These are phyloP conservation scores for Graphilbum ipis-grandicollis DNA, from an alignment of 2,329 filamentous ascomycete species.

Conservation along the genomic window DNA sequence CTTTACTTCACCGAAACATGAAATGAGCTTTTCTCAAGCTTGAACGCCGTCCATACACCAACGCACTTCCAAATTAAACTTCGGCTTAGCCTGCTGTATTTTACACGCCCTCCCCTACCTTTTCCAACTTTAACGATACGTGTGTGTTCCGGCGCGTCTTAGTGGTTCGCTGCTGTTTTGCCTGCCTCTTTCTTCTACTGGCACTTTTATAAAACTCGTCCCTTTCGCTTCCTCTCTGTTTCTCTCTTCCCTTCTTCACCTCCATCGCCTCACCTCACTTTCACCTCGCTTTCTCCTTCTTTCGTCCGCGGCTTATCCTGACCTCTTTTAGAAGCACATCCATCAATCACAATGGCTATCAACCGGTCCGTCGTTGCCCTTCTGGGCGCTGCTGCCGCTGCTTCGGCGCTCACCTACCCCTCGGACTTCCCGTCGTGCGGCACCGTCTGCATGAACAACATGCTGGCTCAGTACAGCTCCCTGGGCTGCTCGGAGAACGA, in stretches of 20 bases:
- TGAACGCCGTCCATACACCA: not conserved
- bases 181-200: too few species aligned
- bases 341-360: slow-evolving; percentile 29
- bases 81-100: slow-evolving; percentile 13
- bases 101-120: not conserved
- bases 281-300: too few species aligned
- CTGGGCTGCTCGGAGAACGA: slow-evolving; percentile 28
- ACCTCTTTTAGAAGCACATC: too few species aligned
- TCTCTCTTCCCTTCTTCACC: too few species aligned
- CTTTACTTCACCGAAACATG: not conserved
- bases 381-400: slow-evolving; percentile 19
- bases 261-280: too few species aligned
- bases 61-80: not conserved
- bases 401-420: slow-evolving; percentile 18
- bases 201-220: too few species aligned
- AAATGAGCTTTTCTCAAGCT: not conserved
- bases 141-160: not conserved
- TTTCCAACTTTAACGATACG: not conserved
- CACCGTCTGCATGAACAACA: slow-evolving; percentile 30
- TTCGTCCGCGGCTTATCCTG: too few species aligned
- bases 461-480: slow-evolving; percentile 25
- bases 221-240: too few species aligned
- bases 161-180: too few species aligned
- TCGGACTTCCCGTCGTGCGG: slow-evolving; percentile 29
- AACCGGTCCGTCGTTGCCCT: slow-evolving; percentile 15